Conservation (phyloP, 768 basidiomycete genomes). For the Podaxis pistillaris region DNA sequence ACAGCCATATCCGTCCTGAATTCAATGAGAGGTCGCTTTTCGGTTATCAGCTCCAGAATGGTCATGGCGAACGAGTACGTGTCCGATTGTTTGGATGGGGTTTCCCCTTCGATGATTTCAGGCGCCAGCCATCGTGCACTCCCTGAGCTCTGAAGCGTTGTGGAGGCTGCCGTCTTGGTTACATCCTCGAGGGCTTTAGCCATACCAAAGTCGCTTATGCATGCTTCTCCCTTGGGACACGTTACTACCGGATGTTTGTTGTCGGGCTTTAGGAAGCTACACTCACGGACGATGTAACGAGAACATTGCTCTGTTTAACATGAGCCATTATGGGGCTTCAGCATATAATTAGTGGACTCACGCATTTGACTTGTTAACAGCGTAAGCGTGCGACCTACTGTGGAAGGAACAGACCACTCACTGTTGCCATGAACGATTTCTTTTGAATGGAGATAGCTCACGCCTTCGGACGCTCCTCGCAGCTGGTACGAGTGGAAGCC, state of each 20-base stretch:
- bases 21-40: slow-evolving; percentile 49
- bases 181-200: slow-evolving; percentile 60
- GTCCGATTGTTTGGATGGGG: slow-evolving; percentile 48
- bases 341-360: slow-evolving; percentile 30
- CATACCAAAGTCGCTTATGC: slow-evolving; percentile 66
- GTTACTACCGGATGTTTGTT: not conserved
- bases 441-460: slow-evolving; percentile 53
- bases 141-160: slow-evolving; percentile 39
- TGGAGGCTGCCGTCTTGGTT: slow-evolving; percentile 44
- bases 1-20: slow-evolving; percentile 49
- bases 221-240: slow-evolving; percentile 43
- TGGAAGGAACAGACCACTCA: slow-evolving; percentile 27
- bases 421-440: slow-evolving; percentile 60
- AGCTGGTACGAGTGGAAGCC: slow-evolving; percentile 31
- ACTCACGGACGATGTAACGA: slow-evolving; percentile 50
- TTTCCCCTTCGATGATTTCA: slow-evolving; percentile 47
- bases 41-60: slow-evolving; percentile 55
- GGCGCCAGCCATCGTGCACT: slow-evolving; percentile 63
- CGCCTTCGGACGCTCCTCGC: slow-evolving; percentile 51
- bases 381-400: not conserved
- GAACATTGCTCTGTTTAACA: slow-evolving; percentile 48
- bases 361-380: slow-evolving; percentile 52
- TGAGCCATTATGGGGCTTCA: not conserved
- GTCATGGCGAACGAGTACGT: slow-evolving; percentile 62
- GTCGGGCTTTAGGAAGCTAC: not conserved